Evolutionary conservation across 768 basidiomycete genomes (phyloP).

Genomic region (Clitopilus passeckerianus): DNA sequence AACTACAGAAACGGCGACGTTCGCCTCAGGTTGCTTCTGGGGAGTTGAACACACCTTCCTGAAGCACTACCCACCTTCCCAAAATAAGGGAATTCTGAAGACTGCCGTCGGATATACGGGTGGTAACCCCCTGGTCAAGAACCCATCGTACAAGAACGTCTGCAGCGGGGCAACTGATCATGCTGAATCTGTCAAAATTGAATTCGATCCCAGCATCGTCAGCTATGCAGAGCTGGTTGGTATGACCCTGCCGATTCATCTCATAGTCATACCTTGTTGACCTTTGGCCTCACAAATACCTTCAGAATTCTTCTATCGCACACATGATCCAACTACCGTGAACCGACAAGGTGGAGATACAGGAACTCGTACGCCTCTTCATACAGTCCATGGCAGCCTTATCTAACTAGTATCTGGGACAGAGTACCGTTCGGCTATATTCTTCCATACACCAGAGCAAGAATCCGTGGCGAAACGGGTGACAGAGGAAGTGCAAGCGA

Average conservation of each 20-base stretch:
- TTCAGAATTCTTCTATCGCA: slow-evolving; percentile 90
- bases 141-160: slow-evolving; percentile 70
- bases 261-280: not conserved
- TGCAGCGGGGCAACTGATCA: slow-evolving; percentile 81
- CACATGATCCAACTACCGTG: slow-evolving; percentile 85
- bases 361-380: slow-evolving; percentile 63
- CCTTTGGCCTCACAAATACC: not conserved
- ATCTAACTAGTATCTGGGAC: not conserved
- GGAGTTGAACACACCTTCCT: slow-evolving; percentile 83
- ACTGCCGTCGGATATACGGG: slow-evolving; percentile 81
- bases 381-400: not conserved
- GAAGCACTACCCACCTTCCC: slow-evolving; percentile 66
- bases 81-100: slow-evolving; percentile 71
- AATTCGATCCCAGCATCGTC: slow-evolving; percentile 77
- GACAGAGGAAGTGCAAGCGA: slow-evolving; percentile 77
- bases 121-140: slow-evolving; percentile 45
- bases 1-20: slow-evolving; percentile 35
- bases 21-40: slow-evolving; percentile 76
- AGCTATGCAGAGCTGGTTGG: slow-evolving; percentile 85
- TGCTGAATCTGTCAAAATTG: slow-evolving; percentile 84
- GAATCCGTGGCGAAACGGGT: slow-evolving; percentile 65
- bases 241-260: slow-evolving; percentile 27
- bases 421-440: slow-evolving; percentile 96
- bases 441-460: slow-evolving; percentile 74
- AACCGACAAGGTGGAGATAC: slow-evolving; percentile 75